phyloP scores from a whole-genome alignment of 805 yeast genomes.

The Maudiozyma saulgeensis region DNA sequence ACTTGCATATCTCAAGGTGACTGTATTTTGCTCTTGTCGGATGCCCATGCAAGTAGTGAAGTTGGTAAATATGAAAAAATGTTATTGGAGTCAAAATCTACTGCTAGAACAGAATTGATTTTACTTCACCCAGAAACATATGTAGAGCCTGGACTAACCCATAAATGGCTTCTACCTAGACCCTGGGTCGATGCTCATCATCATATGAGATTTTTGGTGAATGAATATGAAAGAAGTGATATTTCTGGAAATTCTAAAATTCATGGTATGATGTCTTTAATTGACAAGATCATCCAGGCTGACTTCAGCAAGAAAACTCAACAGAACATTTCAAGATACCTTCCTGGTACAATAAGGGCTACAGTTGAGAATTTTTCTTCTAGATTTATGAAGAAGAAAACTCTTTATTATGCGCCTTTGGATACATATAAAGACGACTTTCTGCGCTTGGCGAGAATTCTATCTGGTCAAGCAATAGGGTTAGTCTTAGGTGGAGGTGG shows the following conservation, averaged over 20 bases:
- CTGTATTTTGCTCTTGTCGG: slow-evolving; percentile 81
- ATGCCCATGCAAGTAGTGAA: slow-evolving; percentile 61
- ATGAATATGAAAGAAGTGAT: slow-evolving; percentile 13
- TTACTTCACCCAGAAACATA: slow-evolving; percentile 72
- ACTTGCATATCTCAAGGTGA: slow-evolving; percentile 94
- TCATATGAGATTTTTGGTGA: slow-evolving; percentile 58
- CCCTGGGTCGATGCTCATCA: slow-evolving; percentile 92
- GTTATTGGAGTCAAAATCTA: slow-evolving; percentile 62
- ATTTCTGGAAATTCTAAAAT: slow-evolving; percentile 15
- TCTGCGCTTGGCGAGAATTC: slow-evolving; percentile 74
- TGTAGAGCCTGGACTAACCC: slow-evolving; percentile 80
- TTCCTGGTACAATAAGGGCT: slow-evolving; percentile 29
- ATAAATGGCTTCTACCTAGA: slow-evolving; percentile 73
- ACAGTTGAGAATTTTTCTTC: slow-evolving; percentile 32
- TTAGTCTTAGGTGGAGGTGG: slow-evolving; percentile 97
- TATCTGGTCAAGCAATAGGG: slow-evolving; percentile 91
- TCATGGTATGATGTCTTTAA: slow-evolving; percentile 11
- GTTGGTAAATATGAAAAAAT: slow-evolving; percentile 82
- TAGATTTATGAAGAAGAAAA: slow-evolving; percentile 21
- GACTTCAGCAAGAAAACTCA: slow-evolving; percentile 27
- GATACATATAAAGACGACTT: slow-evolving; percentile 75
- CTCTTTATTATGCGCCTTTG: slow-evolving; percentile 24
- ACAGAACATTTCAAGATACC: slow-evolving; percentile 22
- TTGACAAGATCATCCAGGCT: slow-evolving; percentile 23
- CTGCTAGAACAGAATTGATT: slow-evolving; percentile 81